Conservation (phyloP, 768 basidiomycete genomes). For the Cantharellus anzutake region DNA sequence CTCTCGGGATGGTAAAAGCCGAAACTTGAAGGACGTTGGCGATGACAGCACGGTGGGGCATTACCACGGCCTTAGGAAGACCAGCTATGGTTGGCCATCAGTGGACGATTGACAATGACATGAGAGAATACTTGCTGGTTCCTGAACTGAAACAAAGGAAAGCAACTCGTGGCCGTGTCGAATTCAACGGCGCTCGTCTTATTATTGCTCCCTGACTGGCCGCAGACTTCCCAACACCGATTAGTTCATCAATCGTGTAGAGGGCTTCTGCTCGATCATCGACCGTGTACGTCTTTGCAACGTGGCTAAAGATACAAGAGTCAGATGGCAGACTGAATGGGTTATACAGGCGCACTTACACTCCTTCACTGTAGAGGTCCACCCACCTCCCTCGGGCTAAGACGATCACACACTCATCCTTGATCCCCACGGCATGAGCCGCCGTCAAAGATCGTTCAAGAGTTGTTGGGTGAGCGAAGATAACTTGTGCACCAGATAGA, state of each 20-base stretch:
- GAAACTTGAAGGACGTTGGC: not conserved
- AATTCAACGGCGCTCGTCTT: not conserved
- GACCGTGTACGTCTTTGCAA: not conserved
- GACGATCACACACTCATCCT: constrained; percentile 15
- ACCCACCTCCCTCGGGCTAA: constrained; percentile 33
- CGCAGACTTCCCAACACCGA: constrained; percentile 21
- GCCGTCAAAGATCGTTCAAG: not conserved
- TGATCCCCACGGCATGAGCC: not conserved
- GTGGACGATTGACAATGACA: not conserved
- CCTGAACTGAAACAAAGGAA: not conserved
- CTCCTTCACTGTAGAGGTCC: constrained; percentile 14
- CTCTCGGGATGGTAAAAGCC: not conserved
- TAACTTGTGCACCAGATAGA: not conserved
- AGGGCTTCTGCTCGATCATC: constrained; percentile 12
- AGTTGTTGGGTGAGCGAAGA: not conserved
- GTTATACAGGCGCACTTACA: too few relatives aligned
- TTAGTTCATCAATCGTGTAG: constrained; percentile 62
- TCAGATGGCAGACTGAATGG: not conserved
- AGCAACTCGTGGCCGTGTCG: not conserved
- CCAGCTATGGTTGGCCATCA: not conserved
- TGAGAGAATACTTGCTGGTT: not conserved
- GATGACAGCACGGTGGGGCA: not conserved
- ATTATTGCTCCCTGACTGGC: not conserved
- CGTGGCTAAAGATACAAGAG: not conserved
- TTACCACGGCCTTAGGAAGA: not conserved